Base-by-base conservation (phyloP, 1,284 basidiomycete genomes). In the Erythrobasidium hasegawianum region DNA sequence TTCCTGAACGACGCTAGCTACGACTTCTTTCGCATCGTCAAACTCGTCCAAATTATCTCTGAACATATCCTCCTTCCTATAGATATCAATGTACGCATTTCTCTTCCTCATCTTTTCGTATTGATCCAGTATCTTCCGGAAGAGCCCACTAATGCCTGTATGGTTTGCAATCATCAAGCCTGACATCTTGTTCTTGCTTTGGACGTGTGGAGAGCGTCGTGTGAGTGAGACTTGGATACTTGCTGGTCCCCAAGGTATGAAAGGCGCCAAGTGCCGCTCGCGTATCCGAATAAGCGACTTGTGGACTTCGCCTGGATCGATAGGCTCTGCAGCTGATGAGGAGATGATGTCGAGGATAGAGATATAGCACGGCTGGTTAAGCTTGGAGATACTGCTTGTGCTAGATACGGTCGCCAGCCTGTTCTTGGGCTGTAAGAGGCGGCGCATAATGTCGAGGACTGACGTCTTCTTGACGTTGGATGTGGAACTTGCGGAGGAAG, bases 131-230 rank as follows among this genome's bases (percentile, higher is more conserved):
- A 94, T 97, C 7, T 92, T 86, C 77, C 94, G 93, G 82, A 98
- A 97, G 49, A 96, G 91, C 40, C 90, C 91, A 38, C 90, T 91
- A 69, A 99, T 93, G 72, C 92, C 94, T 5, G 96, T 99, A 77
- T 98, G 95, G 75, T 99, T 98, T 13, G 95, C 96, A 60, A 98
- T 84, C 96, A 99, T 98, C 68, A 98, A 83, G 0, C 96, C 96
- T 76, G 90, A 97, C 66, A 97, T 95, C 50, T 68, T 68, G 69
- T 77, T 92, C 73, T 87, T 90, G 54, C 89, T 87, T 16, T 86
- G 83, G 64, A 96, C 82, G 76, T 93, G 96, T 9, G 91, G 94
- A 57, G 89, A 95, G 75, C 85, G 87, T 71, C 91, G 87, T 1
- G 94, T 96, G 69, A 97, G 80, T 3, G 96, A 95, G 1, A 98